phyloP scores from a whole-genome alignment of 176 grass and related monocot genomes.

The Pharus latifolius region DNA sequence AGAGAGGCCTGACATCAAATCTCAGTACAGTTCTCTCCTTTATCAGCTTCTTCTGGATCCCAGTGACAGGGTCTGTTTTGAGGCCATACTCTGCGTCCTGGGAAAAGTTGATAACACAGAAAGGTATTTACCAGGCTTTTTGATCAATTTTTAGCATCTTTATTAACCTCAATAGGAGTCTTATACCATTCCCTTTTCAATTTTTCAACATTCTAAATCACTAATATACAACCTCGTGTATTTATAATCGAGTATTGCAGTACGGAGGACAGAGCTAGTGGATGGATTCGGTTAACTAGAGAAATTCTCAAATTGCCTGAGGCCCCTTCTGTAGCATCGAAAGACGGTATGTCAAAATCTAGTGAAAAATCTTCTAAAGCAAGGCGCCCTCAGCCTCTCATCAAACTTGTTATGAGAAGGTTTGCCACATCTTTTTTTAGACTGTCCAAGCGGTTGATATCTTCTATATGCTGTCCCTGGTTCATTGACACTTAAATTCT shows the following conservation, averaged over 20 bases:
- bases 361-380: slow-evolving; percentile 85
- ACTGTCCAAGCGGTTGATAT: slow-evolving; percentile 1
- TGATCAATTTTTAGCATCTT: neutral
- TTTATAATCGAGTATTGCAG: slow-evolving; percentile 34
- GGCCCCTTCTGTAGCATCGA: slow-evolving; percentile 86
- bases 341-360: slow-evolving; percentile 53
- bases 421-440: slow-evolving; percentile 19
- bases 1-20: slow-evolving; percentile 92
- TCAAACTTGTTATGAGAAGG: slow-evolving; percentile 97
- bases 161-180: neutral
- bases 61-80: slow-evolving; percentile 98
- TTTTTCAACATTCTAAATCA: neutral
- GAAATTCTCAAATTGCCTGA: slow-evolving; percentile 98
- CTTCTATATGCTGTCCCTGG: neutral
- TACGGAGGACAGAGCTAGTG: slow-evolving; percentile 89
- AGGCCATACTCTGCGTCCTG: slow-evolving; percentile 93
- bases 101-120: slow-evolving; percentile 93
- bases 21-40: slow-evolving; percentile 89
- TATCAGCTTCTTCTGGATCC: slow-evolving; percentile 99
- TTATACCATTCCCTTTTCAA: neutral
- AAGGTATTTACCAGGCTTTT: slow-evolving; percentile 41
- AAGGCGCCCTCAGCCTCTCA: slow-evolving; percentile 84
- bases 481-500: slow-evolving; percentile 17
- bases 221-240: neutral
- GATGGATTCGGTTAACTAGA: slow-evolving; percentile 94